phyloP scores from a whole-genome alignment of 225 moss, liverwort and hornwort genomes.

The Climacium dendroides region DNA sequence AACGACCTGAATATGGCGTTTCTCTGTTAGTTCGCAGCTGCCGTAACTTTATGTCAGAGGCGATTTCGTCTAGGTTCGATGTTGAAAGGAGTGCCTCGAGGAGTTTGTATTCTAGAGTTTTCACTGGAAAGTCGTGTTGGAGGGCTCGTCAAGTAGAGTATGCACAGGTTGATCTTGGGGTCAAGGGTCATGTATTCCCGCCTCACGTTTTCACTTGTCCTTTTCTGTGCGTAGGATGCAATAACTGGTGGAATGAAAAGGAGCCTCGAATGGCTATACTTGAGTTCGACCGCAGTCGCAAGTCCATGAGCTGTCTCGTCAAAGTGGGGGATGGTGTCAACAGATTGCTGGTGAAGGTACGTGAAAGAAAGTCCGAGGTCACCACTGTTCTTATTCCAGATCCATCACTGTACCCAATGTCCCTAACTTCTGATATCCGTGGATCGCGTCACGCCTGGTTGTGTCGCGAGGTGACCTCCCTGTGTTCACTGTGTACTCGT shows the following conservation, averaged over 20 bases:
- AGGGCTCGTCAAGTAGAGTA: neutral
- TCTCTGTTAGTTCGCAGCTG: neutral
- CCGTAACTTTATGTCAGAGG: neutral
- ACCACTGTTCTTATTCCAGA: neutral
- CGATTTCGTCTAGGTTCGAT: neutral
- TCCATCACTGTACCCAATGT: neutral
- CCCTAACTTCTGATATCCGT: neutral
- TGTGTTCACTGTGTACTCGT: neutral
- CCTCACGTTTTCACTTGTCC: neutral
- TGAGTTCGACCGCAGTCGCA: constrained; percentile 88
- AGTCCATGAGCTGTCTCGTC: constrained; percentile 82
- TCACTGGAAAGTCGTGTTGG: neutral
- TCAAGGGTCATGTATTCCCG: neutral
- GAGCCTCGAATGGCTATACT: constrained; percentile 45
- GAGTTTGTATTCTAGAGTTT: neutral
- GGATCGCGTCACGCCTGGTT: neutral
- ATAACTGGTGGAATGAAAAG: constrained; percentile 57
- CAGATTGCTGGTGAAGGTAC: constrained; percentile 81
- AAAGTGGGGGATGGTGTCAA: constrained; percentile 40
- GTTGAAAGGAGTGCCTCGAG: neutral
- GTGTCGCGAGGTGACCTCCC: neutral
- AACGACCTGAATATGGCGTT: neutral
- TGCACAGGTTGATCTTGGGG: neutral
- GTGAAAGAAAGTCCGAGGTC: neutral
- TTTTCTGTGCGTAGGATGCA: constrained; percentile 44